Conservation (phyloP, 306 rosid species). For the Lathyrus oleraceus region DNA sequence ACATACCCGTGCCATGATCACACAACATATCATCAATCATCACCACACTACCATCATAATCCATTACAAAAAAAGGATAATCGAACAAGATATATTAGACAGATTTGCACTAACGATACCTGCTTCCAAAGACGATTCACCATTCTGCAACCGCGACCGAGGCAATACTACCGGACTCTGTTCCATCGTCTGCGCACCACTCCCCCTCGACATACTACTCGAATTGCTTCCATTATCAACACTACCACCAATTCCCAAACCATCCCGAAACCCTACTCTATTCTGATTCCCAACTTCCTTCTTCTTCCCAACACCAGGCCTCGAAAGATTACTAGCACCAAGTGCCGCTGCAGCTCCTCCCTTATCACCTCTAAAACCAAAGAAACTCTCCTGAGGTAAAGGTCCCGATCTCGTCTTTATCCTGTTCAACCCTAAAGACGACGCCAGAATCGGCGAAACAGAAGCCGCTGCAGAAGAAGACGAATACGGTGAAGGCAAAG, state of each 20-base stretch:
- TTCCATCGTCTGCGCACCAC: conserved; percentile 53
- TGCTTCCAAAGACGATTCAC: conserved; percentile 66
- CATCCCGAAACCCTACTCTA: conserved; percentile 55
- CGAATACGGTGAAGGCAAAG: conserved; percentile 24
- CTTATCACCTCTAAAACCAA: conserved; percentile 75
- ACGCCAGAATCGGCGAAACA: conserved; percentile 92
- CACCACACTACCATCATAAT: background rate
- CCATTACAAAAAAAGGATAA: background rate
- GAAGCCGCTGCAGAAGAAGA: conserved; percentile 35
- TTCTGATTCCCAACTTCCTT: conserved; percentile 48
- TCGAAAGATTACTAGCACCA: conserved; percentile 75
- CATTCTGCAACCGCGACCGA: conserved; percentile 64
- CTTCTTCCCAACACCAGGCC: conserved; percentile 52
- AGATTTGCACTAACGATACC: conserved; percentile 43
- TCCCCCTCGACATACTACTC: conserved; percentile 59
- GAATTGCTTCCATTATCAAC: conserved; percentile 62
- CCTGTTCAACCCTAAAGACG: conserved; percentile 83
- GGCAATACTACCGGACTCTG: conserved; percentile 66
- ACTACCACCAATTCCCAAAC: conserved; percentile 41
- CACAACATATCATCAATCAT: background rate
- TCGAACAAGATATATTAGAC: background rate
- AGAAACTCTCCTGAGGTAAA: conserved; percentile 94
- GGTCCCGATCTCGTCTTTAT: conserved; percentile 99
- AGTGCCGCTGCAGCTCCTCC: conserved; percentile 39
- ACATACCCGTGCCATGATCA: background rate